Percentiles rank a stretch among this genome's conserved stretches.
These are phyloP conservation scores for Medicago arabica DNA, from an alignment of 306 rosid genomes.

Conservation along the genomic window DNA sequence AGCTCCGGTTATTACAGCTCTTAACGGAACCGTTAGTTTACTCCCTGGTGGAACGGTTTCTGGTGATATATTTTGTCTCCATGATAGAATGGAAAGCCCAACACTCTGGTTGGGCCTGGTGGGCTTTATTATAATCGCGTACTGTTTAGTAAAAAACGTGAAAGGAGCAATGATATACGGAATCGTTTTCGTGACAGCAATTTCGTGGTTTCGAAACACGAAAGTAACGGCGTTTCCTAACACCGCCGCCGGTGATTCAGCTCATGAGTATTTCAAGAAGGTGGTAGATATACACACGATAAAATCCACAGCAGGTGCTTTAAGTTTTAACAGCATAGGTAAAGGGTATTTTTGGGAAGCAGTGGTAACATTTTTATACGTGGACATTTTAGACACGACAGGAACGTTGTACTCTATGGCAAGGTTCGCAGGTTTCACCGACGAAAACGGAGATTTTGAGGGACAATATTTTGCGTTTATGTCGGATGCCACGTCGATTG, in stretches of 20 bases:
- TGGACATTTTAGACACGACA: slow-evolving; percentile 86
- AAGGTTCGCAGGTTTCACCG: slow-evolving; percentile 83
- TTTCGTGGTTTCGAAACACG: slow-evolving; percentile 88
- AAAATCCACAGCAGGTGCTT: slow-evolving; percentile 79
- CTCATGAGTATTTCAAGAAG: slow-evolving; percentile 77
- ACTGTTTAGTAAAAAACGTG: slow-evolving; percentile 70
- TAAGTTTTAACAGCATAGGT: slow-evolving; percentile 67
- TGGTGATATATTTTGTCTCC: slow-evolving; percentile 61
- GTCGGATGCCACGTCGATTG: slow-evolving; percentile 95
- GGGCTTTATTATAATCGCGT: slow-evolving; percentile 82
- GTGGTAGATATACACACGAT: slow-evolving; percentile 79
- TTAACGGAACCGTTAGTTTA: slow-evolving; percentile 69
- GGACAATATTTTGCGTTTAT: slow-evolving; percentile 95
- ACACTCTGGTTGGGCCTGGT: slow-evolving; percentile 89
- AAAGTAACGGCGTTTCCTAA: slow-evolving; percentile 79
- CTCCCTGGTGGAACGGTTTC: slow-evolving; percentile 67
- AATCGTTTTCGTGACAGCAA: slow-evolving; percentile 77
- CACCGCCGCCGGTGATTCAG: slow-evolving; percentile 59
- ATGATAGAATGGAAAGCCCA: slow-evolving; percentile 84
- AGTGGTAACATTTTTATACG: slow-evolving; percentile 78
- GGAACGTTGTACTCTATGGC: slow-evolving; percentile 96
- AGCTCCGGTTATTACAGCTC: slow-evolving; percentile 64
- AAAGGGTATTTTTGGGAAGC: slow-evolving; percentile 91
- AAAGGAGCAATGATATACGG: slow-evolving; percentile 99
- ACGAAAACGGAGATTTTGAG: slow-evolving; percentile 72